Percentiles rank a stretch among this genome's conserved stretches.
These are phyloP conservation scores for Gamsiella multidivaricata DNA, from an alignment of 192 early-diverging fungal species.

Conservation along the genomic window DNA sequence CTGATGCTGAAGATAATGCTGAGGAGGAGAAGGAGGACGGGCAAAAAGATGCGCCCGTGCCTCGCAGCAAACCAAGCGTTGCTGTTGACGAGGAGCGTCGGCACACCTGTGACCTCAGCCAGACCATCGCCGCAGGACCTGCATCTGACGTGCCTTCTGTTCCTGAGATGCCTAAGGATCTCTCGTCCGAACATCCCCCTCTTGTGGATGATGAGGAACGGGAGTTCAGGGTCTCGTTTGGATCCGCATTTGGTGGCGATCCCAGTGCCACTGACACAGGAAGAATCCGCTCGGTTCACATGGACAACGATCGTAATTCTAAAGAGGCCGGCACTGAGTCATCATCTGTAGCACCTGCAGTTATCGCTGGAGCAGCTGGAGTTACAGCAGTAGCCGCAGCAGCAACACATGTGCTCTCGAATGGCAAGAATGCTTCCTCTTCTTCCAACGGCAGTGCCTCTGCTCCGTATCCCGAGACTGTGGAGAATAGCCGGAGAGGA, in stretches of 20 bases:
- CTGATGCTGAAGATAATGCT: neutral
- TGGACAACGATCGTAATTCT: neutral
- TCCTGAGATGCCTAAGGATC: conserved; percentile 9
- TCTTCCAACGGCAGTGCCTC: neutral
- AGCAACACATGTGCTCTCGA: too few relatives aligned
- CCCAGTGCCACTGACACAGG: conserved; percentile 28
- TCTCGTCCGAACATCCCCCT: neutral
- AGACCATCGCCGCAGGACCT: conserved; percentile 7
- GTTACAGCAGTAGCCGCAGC: neutral
- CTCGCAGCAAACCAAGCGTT: neutral
- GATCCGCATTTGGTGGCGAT: conserved; percentile 41
- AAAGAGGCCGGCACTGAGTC: conserved; percentile 30
- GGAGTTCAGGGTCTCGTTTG: conserved; percentile 29
- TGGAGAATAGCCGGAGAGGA: too few relatives aligned
- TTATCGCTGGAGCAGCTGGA: conserved; percentile 31
- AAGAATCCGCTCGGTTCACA: conserved; percentile 28
- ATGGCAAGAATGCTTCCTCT: neutral
- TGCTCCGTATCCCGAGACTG: too few relatives aligned
- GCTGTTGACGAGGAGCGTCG: conserved; percentile 37
- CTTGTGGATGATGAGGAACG: conserved; percentile 5
- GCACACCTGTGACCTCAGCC: conserved; percentile 46
- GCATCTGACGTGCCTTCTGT: conserved; percentile 12
- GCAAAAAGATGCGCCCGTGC: neutral
- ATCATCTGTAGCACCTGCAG: conserved; percentile 27
- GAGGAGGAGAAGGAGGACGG: neutral